These are phyloP conservation scores for Suillus cothurnatus DNA, from an alignment of 768 basidiomycete species.

Conservation along the genomic window DNA sequence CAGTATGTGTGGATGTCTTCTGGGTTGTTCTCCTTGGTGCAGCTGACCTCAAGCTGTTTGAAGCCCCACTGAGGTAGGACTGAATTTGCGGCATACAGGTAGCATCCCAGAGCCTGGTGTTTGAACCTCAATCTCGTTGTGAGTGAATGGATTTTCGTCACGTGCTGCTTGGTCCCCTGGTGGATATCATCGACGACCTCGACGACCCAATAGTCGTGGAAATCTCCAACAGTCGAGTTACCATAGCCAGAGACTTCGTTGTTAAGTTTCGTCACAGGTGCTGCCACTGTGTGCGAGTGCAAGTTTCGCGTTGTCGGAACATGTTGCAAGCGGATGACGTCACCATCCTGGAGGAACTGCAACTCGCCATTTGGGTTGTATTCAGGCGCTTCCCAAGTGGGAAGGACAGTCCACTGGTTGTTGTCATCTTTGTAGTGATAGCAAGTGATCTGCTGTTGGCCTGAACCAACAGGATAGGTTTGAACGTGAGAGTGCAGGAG, in stretches of 20 bases:
- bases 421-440: conserved; percentile 99
- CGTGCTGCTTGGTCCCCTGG: conserved; percentile 55
- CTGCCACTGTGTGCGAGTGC: conserved; percentile 87
- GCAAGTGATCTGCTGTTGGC: conserved; percentile 96
- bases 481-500: conserved; percentile 97
- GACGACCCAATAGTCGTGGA: conserved; percentile 88
- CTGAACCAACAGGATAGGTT: conserved; percentile 87
- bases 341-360: conserved; percentile 72
- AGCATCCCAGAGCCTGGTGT: conserved; percentile 80
- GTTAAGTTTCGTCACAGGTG: conserved; percentile 87
- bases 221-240: conserved; percentile 84
- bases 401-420: conserved; percentile 86
- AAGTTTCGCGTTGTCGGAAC: conserved; percentile 84
- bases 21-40: conserved; percentile 84
- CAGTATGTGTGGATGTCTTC: conserved; percentile 88
- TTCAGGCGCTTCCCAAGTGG: conserved; percentile 74
- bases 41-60: conserved; percentile 97
- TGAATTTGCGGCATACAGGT: conserved; percentile 85
- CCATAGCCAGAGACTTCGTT: conserved; percentile 96
- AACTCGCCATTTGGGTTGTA: conserved; percentile 69
- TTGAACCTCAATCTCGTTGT: conserved; percentile 88
- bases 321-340: conserved; percentile 82
- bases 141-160: conserved; percentile 79
- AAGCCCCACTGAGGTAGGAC: conserved; percentile 97
- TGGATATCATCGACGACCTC: conserved; percentile 92